These are phyloP conservation scores for Sideroxylon spinosum DNA, from an alignment of 179 eudicot species.

Conservation along the genomic window DNA sequence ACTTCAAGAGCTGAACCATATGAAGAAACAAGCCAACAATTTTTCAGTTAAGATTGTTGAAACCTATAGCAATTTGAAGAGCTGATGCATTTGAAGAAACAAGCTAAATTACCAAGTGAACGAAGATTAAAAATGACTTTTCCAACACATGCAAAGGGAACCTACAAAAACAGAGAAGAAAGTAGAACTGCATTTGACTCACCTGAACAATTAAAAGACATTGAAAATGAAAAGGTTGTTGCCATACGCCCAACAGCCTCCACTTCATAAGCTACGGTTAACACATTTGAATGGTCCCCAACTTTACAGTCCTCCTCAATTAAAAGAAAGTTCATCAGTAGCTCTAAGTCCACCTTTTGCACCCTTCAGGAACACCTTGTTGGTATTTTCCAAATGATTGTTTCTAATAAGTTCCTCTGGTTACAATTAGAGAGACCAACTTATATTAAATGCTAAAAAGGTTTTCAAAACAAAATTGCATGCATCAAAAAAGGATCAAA, in stretches of 20 bases:
- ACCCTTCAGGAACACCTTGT: constrained; percentile 87
- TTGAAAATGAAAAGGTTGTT: constrained; percentile 89
- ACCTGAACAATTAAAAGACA: constrained; percentile 97
- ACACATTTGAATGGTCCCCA: constrained; percentile 93
- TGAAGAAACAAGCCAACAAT: no score
- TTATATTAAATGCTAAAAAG: constrained; percentile 2
- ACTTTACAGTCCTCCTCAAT: constrained; percentile 89
- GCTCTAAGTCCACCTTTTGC: constrained; percentile 86
- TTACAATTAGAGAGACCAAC: constrained; percentile 16
- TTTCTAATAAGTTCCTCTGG: constrained; percentile 78
- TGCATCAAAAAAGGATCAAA: neutral
- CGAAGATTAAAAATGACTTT: neutral
- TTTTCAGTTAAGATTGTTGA: no score
- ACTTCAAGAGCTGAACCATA: no score
- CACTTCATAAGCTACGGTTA: constrained; percentile 93
- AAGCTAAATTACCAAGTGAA: neutral
- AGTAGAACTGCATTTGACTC: constrained; percentile 13
- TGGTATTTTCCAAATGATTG: constrained; percentile 79
- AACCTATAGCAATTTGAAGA: neutral
- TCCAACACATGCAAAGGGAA: neutral
- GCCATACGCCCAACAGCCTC: constrained; percentile 97
- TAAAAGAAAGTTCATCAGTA: constrained; percentile 72
- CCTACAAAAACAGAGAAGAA: neutral
- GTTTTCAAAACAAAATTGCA: no score
- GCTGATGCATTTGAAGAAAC: neutral